phyloP scores from a whole-genome alignment of 768 basidiomycete genomes.

The Pleurotus tuoliensis region DNA sequence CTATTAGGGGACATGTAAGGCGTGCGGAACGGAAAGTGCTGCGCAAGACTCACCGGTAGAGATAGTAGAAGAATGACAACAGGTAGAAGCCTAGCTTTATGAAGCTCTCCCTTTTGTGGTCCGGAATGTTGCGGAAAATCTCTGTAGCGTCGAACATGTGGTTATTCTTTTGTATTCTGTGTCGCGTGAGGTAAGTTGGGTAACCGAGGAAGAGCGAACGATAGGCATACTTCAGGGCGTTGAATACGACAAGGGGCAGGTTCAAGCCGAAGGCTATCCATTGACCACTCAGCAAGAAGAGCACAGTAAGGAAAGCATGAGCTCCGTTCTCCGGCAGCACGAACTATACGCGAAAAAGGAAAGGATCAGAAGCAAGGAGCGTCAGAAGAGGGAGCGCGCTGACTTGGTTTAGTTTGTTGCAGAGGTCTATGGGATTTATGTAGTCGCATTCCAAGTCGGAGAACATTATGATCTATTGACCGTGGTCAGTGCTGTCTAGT shows the following conservation, averaged over 20 bases:
- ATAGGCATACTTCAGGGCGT: slow-evolving; percentile 84
- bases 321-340: slow-evolving; percentile 95
- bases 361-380: background rate
- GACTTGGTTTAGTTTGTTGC: slow-evolving; percentile 98
- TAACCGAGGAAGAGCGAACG: background rate
- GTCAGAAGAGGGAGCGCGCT: slow-evolving; percentile 16
- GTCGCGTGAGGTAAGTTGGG: slow-evolving; percentile 4
- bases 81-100: slow-evolving; percentile 93
- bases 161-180: slow-evolving; percentile 84
- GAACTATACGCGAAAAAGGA: slow-evolving; percentile 53
- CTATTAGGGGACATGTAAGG: slow-evolving; percentile 27
- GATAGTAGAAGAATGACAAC: slow-evolving; percentile 88
- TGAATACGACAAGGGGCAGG: slow-evolving; percentile 81
- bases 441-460: slow-evolving; percentile 99
- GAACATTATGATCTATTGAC: slow-evolving; percentile 97
- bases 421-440: slow-evolving; percentile 99
- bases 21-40: background rate
- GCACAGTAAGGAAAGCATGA: slow-evolving; percentile 84
- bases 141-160: slow-evolving; percentile 99
- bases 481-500: background rate
- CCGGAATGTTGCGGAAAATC: slow-evolving; percentile 91
- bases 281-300: slow-evolving; percentile 95
- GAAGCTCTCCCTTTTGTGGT: slow-evolving; percentile 96
- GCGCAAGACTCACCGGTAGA: slow-evolving; percentile 65
- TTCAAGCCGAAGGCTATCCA: slow-evolving; percentile 93